Percentiles rank a stretch among this genome's conserved stretches.
Evolutionary conservation across 2,329 filamentous ascomycete genomes (phyloP).

Genomic region (Ceratocystis colombiana): DNA sequence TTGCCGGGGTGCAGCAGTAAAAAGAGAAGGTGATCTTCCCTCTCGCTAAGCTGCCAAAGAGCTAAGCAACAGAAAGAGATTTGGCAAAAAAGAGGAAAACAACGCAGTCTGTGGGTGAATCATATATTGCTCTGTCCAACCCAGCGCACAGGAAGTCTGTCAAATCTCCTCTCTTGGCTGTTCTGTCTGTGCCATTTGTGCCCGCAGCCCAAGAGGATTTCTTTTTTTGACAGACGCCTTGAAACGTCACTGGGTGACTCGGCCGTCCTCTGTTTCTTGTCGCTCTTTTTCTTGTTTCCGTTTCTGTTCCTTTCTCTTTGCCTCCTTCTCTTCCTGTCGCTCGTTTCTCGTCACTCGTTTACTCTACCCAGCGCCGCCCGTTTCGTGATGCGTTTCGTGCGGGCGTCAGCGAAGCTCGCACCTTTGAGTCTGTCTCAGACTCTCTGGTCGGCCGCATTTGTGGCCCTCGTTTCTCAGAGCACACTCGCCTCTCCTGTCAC

Average conservation of each 20-base stretch:
- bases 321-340: neutral
- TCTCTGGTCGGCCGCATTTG: constrained; percentile 16
- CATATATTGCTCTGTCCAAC: constrained; percentile 5
- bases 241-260: constrained; percentile 10
- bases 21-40: neutral
- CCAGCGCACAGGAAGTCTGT: neutral
- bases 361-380: neutral
- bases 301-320: constrained; percentile 8
- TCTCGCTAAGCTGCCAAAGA: neutral
- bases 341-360: neutral
- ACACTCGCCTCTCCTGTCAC: constrained; percentile 13
- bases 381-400: neutral
- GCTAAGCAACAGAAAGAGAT: neutral
- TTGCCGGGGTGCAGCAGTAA: neutral
- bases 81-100: neutral
- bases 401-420: neutral
- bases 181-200: neutral
- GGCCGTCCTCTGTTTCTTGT: constrained; percentile 16
- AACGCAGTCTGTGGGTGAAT: neutral
- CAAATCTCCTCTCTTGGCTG: neutral
- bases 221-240: constrained; percentile 12
- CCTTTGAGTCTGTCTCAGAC: constrained; percentile 17
- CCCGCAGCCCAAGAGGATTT: neutral
- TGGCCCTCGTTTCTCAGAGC: constrained; percentile 21
- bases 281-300: neutral